phyloP scores from a whole-genome alignment of 345 rosid species.

The Capsella bursapastoris region DNA sequence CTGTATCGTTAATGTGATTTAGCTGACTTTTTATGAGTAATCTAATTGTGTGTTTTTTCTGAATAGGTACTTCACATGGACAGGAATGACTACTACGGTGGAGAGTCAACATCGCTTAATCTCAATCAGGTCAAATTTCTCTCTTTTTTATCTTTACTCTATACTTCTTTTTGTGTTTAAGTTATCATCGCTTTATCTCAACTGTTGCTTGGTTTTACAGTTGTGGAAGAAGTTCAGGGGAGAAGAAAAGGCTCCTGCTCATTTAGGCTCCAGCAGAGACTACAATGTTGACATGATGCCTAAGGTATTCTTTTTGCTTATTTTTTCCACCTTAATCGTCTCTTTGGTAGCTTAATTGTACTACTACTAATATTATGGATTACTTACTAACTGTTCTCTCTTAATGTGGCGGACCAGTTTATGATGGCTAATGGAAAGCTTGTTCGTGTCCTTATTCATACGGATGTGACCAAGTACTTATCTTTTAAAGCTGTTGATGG shows the following conservation, averaged over 20 bases:
- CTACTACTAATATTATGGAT: background rate
- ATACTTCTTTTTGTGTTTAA: background rate
- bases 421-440: slow-evolving; percentile 99
- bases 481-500: slow-evolving; percentile 98
- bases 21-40: background rate
- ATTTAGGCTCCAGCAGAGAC: slow-evolving; percentile 94
- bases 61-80: slow-evolving; percentile 97
- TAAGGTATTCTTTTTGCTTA: slow-evolving; percentile 55
- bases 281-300: slow-evolving; percentile 99
- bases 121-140: slow-evolving; percentile 73
- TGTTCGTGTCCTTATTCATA: slow-evolving; percentile 96
- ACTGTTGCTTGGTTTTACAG: slow-evolving; percentile 49
- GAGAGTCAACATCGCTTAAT: slow-evolving; percentile 96
- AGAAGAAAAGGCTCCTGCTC: slow-evolving; percentile 85
- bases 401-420: slow-evolving; percentile 53
- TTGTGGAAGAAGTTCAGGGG: slow-evolving; percentile 96
- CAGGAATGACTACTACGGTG: slow-evolving; percentile 96
- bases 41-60: slow-evolving; percentile 8
- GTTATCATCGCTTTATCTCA: background rate
- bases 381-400: slow-evolving; percentile 10
- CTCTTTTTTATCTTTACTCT: background rate
- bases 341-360: slow-evolving; percentile 6
- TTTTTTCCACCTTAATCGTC: background rate
- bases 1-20: background rate
- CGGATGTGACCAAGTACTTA: slow-evolving; percentile 91